Conservation (phyloP, 768 basidiomycete genomes). For the Austroboletus eburneus region DNA sequence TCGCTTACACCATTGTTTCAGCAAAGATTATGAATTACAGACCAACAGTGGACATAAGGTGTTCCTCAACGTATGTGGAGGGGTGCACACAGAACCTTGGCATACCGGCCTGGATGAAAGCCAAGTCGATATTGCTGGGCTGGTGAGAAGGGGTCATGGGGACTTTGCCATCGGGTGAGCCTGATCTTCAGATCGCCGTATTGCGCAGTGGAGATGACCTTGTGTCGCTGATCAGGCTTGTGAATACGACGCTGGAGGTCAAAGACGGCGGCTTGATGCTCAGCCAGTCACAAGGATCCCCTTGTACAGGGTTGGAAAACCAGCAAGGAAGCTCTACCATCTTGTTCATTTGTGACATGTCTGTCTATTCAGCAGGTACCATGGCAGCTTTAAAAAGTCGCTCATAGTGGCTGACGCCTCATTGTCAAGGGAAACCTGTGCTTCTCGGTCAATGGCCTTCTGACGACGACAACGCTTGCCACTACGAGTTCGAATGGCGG, state of each 20-base stretch:
- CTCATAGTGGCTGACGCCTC: not conserved
- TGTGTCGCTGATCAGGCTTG: constrained; percentile 14
- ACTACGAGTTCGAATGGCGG: constrained; percentile 80
- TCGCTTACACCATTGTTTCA: constrained; percentile 27
- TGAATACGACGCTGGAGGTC: constrained; percentile 60
- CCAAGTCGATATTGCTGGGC: constrained; percentile 54
- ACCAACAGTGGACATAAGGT: constrained; percentile 46
- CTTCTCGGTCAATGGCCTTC: constrained; percentile 64
- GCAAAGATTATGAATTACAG: constrained; percentile 59
- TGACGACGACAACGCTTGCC: constrained; percentile 63
- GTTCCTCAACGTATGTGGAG: constrained; percentile 62
- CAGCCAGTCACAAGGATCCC: constrained; percentile 58
- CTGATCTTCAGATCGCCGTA: not conserved
- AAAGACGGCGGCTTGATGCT: constrained; percentile 52
- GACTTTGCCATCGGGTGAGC: constrained; percentile 72
- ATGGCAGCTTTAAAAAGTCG: not conserved
- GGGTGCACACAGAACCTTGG: constrained; percentile 55
- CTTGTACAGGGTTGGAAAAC: constrained; percentile 44
- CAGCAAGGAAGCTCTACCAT: constrained; percentile 62
- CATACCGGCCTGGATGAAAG: constrained; percentile 46
- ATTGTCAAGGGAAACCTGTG: constrained; percentile 38
- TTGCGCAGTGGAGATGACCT: not conserved
- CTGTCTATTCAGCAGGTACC: constrained; percentile 51
- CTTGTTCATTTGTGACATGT: constrained; percentile 72
- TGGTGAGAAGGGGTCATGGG: constrained; percentile 56